Percentiles rank a stretch among this genome's conserved stretches.
Evolutionary conservation across 306 rosid species (phyloP).

Genomic region (Aeschynomene evenia): DNA sequence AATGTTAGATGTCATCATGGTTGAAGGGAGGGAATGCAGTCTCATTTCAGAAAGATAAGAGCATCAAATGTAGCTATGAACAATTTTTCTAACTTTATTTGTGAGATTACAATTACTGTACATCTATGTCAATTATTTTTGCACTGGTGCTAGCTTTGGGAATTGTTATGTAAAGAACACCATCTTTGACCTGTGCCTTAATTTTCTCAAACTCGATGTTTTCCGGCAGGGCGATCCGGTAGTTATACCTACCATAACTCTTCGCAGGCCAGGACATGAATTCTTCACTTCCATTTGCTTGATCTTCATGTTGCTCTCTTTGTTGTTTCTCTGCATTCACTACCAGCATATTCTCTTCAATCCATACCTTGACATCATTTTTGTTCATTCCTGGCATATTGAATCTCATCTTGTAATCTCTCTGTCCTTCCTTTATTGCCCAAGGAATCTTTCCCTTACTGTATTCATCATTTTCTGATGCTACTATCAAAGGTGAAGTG

Average conservation of each 20-base stretch:
- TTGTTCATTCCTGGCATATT: constrained; percentile 42
- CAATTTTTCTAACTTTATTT: background rate
- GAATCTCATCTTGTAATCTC: constrained; percentile 35
- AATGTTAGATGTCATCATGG: constrained; percentile 7
- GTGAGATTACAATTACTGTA: constrained; percentile 14
- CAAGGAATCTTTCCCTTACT: constrained; percentile 30
- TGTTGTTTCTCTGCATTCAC: constrained; percentile 38
- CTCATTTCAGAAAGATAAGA: constrained; percentile 6
- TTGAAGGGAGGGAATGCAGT: background rate
- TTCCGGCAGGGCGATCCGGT: constrained; percentile 33
- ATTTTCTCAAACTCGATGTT: constrained; percentile 36
- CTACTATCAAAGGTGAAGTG: constrained; percentile 30
- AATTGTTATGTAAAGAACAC: constrained; percentile 36
- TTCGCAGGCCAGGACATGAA: constrained; percentile 15
- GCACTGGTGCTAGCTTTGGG: constrained; percentile 27
- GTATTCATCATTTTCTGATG: constrained; percentile 22
- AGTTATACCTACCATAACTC: constrained; percentile 34
- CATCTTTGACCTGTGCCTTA: constrained; percentile 34
- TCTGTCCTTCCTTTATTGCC: constrained; percentile 36
- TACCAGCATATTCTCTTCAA: constrained; percentile 39
- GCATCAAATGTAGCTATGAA: constrained; percentile 5
- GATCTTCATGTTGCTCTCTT: constrained; percentile 7
- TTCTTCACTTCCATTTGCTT: constrained; percentile 7
- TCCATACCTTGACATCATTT: constrained; percentile 41
- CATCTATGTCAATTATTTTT: constrained; percentile 31